phyloP scores from a whole-genome alignment of 352 stramenopile genomes.

The Phytopythium aichiense region DNA sequence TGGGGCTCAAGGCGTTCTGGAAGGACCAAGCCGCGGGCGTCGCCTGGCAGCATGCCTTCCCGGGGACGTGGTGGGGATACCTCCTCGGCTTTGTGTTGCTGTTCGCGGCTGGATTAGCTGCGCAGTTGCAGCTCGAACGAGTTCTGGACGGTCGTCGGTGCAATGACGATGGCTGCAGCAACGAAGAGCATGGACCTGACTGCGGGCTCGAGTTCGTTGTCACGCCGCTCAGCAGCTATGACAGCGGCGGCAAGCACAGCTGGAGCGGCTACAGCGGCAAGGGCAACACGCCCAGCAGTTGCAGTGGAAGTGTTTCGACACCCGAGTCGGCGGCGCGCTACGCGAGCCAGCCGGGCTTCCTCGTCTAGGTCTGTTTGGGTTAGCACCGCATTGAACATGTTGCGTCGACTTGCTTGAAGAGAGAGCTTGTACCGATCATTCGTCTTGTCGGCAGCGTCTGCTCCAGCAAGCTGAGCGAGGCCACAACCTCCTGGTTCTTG shows the following conservation, averaged over 20 bases:
- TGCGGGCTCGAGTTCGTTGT: slow-evolving; percentile 3
- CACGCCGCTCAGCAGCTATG: slow-evolving; percentile 2
- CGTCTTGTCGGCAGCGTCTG: no score
- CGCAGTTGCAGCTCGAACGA: neutral
- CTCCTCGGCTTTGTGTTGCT: neutral
- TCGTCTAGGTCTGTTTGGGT: neutral
- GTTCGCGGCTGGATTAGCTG: neutral
- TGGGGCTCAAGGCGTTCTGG: slow-evolving; percentile 3
- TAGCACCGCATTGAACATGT: neutral
- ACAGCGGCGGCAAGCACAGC: neutral
- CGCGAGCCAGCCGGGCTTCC: neutral
- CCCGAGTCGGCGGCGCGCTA: neutral
- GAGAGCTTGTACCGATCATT: neutral
- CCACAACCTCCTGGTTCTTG: no score
- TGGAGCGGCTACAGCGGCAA: neutral
- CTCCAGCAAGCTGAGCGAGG: no score
- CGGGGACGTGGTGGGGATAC: neutral
- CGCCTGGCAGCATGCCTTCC: neutral
- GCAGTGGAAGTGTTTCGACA: neutral
- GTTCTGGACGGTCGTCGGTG: neutral
- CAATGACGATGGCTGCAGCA: neutral
- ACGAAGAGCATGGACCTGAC: neutral
- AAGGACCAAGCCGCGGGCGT: neutral
- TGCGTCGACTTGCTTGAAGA: neutral
- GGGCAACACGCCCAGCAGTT: neutral